phyloP scores from a whole-genome alignment of 1,139 yeast species.

The Zygotorulaspora mrakii region DNA sequence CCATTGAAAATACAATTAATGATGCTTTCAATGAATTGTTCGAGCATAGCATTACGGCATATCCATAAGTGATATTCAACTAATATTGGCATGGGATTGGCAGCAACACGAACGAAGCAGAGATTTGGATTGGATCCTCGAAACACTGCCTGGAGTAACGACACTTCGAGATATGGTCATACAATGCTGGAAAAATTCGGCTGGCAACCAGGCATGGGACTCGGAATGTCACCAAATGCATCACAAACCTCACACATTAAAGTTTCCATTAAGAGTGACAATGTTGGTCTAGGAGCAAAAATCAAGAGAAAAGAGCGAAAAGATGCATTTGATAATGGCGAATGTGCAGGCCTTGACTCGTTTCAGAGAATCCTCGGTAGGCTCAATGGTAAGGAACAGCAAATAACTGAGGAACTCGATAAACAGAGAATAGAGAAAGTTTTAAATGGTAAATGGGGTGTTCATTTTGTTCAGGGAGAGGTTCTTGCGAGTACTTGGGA shows the following conservation, averaged over 20 bases:
- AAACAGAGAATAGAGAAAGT: slow-evolving; percentile 63
- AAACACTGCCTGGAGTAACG: slow-evolving; percentile 91
- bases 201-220: slow-evolving; percentile 88
- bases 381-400: slow-evolving; percentile 71
- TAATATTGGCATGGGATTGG: too few relatives aligned
- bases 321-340: slow-evolving; percentile 70
- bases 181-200: slow-evolving; percentile 77
- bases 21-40: too few relatives aligned
- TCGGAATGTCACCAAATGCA: slow-evolving; percentile 66
- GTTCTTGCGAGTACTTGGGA: slow-evolving; percentile 83
- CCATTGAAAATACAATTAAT: too few relatives aligned
- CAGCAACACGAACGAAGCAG: slow-evolving; percentile 78
- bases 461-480: slow-evolving; percentile 82
- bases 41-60: too few relatives aligned
- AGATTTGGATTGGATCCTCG: slow-evolving; percentile 91
- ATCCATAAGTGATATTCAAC: too few relatives aligned
- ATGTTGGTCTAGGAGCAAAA: slow-evolving; percentile 81
- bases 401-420: slow-evolving; percentile 56
- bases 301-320: slow-evolving; percentile 53
- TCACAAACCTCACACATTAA: slow-evolving; percentile 73
- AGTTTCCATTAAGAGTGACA: slow-evolving; percentile 76
- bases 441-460: slow-evolving; percentile 78
- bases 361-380: slow-evolving; percentile 88
- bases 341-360: slow-evolving; percentile 86
- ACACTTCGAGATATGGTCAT: slow-evolving; percentile 82